phyloP scores from a whole-genome alignment of 2,329 filamentous ascomycete genomes.

The Pseudogymnoascus sp. region DNA sequence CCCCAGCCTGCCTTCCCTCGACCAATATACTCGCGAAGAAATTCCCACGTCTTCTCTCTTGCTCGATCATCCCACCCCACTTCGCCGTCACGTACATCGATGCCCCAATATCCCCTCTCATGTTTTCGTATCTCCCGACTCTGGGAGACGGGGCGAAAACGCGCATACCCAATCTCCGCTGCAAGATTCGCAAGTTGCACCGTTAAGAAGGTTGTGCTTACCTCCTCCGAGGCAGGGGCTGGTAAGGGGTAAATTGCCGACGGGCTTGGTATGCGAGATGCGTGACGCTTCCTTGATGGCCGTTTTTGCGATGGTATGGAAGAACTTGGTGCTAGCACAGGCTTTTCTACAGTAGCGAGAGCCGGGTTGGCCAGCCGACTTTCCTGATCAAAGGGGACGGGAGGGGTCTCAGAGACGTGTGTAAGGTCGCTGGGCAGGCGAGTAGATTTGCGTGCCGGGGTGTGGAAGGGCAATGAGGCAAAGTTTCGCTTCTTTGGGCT shows the following conservation, averaged over 20 bases:
- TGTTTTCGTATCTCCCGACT: slow-evolving; percentile 44
- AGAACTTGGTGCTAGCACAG: not conserved
- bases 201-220: slow-evolving; percentile 51
- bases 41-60: slow-evolving; percentile 52
- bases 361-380: slow-evolving; percentile 2
- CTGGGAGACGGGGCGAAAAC: slow-evolving; percentile 45
- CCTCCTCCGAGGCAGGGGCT: slow-evolving; percentile 39
- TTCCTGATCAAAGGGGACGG: too few species aligned
- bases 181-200: slow-evolving; percentile 45
- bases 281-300: slow-evolving; percentile 20
- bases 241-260: slow-evolving; percentile 45
- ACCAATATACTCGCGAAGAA: slow-evolving; percentile 51
- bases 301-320: not conserved
- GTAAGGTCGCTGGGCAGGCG: not conserved
- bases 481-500: not conserved
- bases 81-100: slow-evolving; percentile 41
- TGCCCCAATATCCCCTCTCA: slow-evolving; percentile 72
- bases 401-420: not conserved
- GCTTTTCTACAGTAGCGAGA: slow-evolving; percentile 19
- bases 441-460: not conserved
- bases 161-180: slow-evolving; percentile 41
- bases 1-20: slow-evolving; percentile 59
- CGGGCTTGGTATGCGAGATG: not conserved
- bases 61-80: slow-evolving; percentile 41
- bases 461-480: not conserved